A percentile compares a stretch with the other conserved stretches of the same genome.
Conservation (phyloP, 306 rosid genomes). For the Sphenostylis stenocarpa region DNA sequence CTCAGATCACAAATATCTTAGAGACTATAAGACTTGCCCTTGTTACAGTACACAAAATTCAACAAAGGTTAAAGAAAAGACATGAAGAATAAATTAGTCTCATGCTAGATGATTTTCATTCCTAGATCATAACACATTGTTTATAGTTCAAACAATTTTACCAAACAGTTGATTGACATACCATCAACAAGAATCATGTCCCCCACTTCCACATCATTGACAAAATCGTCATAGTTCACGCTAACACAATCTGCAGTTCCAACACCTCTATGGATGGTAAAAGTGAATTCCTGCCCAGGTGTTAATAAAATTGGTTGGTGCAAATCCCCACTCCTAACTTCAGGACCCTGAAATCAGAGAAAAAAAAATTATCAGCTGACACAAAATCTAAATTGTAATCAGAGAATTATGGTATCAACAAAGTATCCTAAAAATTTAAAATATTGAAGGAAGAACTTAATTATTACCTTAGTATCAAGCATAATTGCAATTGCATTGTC, state of each 20-base stretch:
- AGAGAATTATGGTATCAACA: background rate
- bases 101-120: background rate
- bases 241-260: conserved; percentile 83
- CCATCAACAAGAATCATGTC: conserved; percentile 97
- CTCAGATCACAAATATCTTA: background rate
- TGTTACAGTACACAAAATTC: background rate
- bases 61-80: background rate
- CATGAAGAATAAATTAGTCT: background rate
- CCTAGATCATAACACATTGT: background rate
- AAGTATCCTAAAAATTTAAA: background rate
- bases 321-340: conserved; percentile 95
- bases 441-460: background rate
- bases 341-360: conserved; percentile 68
- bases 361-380: background rate
- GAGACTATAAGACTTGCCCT: background rate
- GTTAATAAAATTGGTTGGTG: conserved; percentile 68
- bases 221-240: conserved; percentile 92
- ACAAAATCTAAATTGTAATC: background rate
- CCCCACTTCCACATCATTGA: conserved; percentile 83
- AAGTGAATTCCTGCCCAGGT: conserved; percentile 84
- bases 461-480: conserved; percentile 89
- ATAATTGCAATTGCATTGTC: conserved; percentile 88
- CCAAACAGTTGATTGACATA: conserved; percentile 17
- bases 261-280: conserved; percentile 80
- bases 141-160: background rate